These are phyloP conservation scores for Geotrichum cucujoidarum DNA, from an alignment of 1,139 yeast species.

Conservation along the genomic window DNA sequence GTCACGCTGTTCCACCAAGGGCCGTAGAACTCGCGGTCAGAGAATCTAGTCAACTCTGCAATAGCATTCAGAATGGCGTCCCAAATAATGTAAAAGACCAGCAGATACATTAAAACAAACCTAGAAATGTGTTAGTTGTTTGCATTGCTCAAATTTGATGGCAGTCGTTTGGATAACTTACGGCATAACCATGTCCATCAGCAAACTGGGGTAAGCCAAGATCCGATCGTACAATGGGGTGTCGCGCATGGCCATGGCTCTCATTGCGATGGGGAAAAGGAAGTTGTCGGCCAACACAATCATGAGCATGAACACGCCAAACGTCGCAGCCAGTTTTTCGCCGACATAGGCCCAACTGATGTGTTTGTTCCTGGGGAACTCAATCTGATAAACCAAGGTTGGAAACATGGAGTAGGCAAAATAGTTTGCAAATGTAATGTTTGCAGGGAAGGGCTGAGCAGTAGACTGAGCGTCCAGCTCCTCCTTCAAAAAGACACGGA, in stretches of 20 bases:
- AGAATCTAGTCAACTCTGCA: constrained; percentile 81
- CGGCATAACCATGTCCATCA: constrained; percentile 76
- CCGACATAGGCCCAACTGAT: constrained; percentile 68
- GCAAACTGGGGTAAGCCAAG: constrained; percentile 52
- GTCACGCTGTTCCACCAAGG: constrained; percentile 97
- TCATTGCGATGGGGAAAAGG: constrained; percentile 69
- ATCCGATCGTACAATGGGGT: constrained; percentile 46
- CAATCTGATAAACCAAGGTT: constrained; percentile 62
- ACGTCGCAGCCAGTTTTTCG: constrained; percentile 70
- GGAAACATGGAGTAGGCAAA: constrained; percentile 85
- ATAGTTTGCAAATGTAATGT: constrained; percentile 61
- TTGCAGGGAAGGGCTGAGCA: constrained; percentile 55
- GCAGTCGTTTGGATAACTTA: constrained; percentile 37
- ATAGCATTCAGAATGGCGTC: constrained; percentile 83
- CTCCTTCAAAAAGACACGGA: constrained; percentile 18
- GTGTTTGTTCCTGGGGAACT: constrained; percentile 67
- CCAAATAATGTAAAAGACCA: constrained; percentile 89
- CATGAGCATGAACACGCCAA: constrained; percentile 84
- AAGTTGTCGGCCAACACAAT: constrained; percentile 71
- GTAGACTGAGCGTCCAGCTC: constrained; percentile 33
- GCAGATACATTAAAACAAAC: constrained; percentile 55
- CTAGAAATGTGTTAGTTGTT: background rate
- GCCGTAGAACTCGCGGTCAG: constrained; percentile 88
- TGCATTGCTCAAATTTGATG: constrained; percentile 10
- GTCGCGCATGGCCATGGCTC: constrained; percentile 50